A percentile compares a stretch with the other conserved stretches of the same genome.
phyloP scores from a whole-genome alignment of 306 rosid species.

The Pyrus betulifolia region DNA sequence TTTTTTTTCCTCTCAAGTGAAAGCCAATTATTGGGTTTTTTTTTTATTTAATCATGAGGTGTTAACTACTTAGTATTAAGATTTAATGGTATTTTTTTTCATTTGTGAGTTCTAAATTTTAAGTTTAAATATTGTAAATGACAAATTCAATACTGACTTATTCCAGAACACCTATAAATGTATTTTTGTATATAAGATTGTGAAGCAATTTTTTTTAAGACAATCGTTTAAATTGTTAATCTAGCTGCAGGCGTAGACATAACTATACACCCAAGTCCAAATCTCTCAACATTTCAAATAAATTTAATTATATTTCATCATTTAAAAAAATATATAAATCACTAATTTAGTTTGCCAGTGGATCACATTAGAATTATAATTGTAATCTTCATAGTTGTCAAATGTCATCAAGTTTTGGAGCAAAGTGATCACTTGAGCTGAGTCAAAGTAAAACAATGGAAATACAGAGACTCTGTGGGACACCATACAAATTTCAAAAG shows the following conservation, averaged over 20 bases:
- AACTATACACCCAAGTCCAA: too few species aligned
- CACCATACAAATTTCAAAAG: background rate
- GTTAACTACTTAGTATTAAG: too few species aligned
- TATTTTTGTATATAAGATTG: too few species aligned
- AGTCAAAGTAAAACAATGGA: background rate
- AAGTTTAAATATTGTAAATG: rapidly evolving
- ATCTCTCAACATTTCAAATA: too few species aligned
- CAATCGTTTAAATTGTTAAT: too few species aligned
- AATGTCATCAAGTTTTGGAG: background rate
- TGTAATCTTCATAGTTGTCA: background rate
- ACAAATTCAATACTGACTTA: too few species aligned
- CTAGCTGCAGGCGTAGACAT: too few species aligned
- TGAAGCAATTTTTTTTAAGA: too few species aligned
- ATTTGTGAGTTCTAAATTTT: rapidly evolving
- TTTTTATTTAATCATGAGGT: background rate
- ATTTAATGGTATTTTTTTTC: rapidly evolving
- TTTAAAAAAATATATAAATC: too few species aligned
- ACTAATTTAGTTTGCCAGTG: too few species aligned
- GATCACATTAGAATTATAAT: background rate
- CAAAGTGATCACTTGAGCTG: background rate
- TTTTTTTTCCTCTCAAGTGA: background rate
- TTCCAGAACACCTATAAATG: too few species aligned
- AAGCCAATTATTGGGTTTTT: background rate
- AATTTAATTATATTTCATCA: too few species aligned
- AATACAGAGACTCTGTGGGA: background rate